A percentile compares a stretch with the other conserved stretches of the same genome.
Conservation (phyloP, 164 flowering plant species). For the Hamamelis virginiana region DNA sequence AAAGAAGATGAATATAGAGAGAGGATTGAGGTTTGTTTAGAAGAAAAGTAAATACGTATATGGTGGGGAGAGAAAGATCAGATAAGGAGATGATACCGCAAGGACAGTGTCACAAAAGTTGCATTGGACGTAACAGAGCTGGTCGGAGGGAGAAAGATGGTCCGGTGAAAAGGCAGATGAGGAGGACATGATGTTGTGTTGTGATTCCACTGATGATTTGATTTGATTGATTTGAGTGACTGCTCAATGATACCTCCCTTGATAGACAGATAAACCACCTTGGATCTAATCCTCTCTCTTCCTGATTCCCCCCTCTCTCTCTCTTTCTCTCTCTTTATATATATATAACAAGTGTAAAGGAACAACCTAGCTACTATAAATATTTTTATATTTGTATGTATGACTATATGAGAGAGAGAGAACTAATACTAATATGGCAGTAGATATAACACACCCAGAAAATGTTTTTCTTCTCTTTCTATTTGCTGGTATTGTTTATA, state of each 20-base stretch:
- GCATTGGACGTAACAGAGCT: constrained; percentile 92
- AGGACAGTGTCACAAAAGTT: constrained; percentile 82
- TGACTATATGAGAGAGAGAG: constrained; percentile 9
- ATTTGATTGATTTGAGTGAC: constrained; percentile 38
- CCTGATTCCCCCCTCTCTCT: constrained; percentile 21
- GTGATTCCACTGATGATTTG: not conserved
- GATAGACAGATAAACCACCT: constrained; percentile 17
- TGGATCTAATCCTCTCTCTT: constrained; percentile 30
- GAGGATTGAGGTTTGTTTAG: not conserved
- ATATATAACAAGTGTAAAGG: not conserved
- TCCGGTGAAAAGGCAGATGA: constrained; percentile 71
- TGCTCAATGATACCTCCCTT: constrained; percentile 18
- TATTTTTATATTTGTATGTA: too few relatives aligned
- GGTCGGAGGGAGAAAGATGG: constrained; percentile 81
- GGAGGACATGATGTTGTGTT: constrained; percentile 45
- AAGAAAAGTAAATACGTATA: constrained; percentile 7
- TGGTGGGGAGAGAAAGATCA: not conserved
- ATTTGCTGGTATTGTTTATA: not conserved
- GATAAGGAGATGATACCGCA: constrained; percentile 44
- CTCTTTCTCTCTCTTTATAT: constrained; percentile 18
- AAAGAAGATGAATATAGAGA: too few relatives aligned
- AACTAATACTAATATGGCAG: not conserved
- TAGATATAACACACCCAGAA: not conserved
- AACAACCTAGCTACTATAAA: too few relatives aligned
- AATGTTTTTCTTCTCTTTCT: constrained; percentile 2